Evolutionary conservation across 257 asterid species (phyloP).

Genomic region (Nyctanthes arbortristis): DNA sequence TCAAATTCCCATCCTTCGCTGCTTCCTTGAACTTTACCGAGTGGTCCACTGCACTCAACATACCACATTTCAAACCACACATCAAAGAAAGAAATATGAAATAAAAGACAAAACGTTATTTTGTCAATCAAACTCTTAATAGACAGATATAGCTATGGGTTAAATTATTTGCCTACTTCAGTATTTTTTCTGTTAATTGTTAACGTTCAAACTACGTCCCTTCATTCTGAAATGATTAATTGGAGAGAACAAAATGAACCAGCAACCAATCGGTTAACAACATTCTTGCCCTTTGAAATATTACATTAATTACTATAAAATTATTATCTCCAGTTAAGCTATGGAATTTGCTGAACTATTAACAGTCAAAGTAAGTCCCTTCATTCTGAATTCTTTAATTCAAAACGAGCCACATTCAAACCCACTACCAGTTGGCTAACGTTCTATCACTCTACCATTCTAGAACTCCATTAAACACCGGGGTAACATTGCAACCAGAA

Average conservation of each 20-base stretch:
- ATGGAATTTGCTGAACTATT: background rate
- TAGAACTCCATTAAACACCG: background rate
- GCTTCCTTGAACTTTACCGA: constrained; percentile 86
- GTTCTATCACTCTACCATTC: too few relatives aligned
- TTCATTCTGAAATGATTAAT: too few relatives aligned
- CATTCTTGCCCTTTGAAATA: too few relatives aligned
- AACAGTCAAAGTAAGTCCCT: background rate
- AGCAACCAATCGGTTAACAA: too few relatives aligned
- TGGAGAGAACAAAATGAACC: too few relatives aligned
- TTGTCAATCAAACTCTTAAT: background rate
- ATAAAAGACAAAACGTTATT: constrained; percentile 8
- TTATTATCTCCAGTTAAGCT: too few relatives aligned
- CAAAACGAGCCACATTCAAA: background rate
- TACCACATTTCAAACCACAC: constrained; percentile 11
- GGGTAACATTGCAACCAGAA: background rate
- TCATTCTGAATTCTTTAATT: background rate
- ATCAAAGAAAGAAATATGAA: constrained; percentile 6
- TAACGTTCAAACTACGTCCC: too few relatives aligned
- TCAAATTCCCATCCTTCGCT: constrained; percentile 79
- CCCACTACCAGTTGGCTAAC: background rate
- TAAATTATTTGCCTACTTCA: background rate
- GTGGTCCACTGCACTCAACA: constrained; percentile 55
- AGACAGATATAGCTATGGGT: too few relatives aligned
- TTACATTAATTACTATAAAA: too few relatives aligned
- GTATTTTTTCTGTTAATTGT: too few relatives aligned